Evolutionary conservation across 352 stramenopile species (phyloP), one percentile per base, ranked within the genome.

Genomic region (Phytophthora colocasiae): DNA sequence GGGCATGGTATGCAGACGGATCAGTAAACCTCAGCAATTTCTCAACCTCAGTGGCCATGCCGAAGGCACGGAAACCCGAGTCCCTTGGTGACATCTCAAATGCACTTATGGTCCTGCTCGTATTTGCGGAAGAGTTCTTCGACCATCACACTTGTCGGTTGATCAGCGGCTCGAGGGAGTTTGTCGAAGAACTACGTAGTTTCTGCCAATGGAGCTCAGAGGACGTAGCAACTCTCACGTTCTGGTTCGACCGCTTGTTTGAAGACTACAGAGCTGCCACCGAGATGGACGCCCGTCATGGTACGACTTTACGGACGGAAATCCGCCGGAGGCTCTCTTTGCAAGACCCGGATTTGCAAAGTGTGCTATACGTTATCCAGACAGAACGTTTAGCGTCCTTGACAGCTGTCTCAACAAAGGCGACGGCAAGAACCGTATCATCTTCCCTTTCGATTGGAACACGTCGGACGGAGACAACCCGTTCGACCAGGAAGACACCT

Each of bases 21-120:
- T 63, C 45, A 0, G 52, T 69, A 2, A 55, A 63, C 15, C 15
- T 69, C 12, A 63, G 22, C 31, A 63, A 58, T n/a, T 69, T 69
- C 6, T 8, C 46, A 1, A 12, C 39, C 0, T 58, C 61, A 0
- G 45, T 69, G 0, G 0, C 36, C 1, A 22, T 69, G 3, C 52
- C 61, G 3, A 69, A 53, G 31, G 38, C 52, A 6, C 1, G 1
- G 0, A 49, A 49, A 15, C 10, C 46, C 1, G 12, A 45, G 6
- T 55, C 45, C 0, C 26, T 63, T 2, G 46, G 62, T 5, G 61
- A 63, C n/a, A 4, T 63, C 0, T 58, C 61, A 6, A 69, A 58
- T 14, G 38, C 52, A 4, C 46, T 69, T 6, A 58, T 17, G 3
- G 61, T 63, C 0, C 46, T 63, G 1, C 51, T 47, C 9, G 38